Conservation (phyloP, 208 protist species). For the Leishmania braziliensis region DNA sequence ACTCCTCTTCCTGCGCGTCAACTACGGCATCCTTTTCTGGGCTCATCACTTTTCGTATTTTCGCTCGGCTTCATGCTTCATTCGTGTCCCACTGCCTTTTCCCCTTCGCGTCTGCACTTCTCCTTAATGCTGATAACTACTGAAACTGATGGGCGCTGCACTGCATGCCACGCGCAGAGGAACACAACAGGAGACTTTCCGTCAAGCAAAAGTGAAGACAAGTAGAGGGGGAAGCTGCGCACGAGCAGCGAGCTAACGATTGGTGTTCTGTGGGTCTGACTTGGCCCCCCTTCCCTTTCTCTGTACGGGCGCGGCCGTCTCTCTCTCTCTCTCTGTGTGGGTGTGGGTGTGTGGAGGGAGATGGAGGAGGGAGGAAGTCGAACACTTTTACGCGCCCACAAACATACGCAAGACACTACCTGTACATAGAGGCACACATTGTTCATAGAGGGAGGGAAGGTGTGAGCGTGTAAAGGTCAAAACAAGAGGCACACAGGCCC, state of each 20-base stretch:
- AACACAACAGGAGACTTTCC: neutral
- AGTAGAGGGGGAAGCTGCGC: neutral
- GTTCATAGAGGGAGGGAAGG: neutral
- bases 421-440: neutral
- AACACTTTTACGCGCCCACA: neutral
- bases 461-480: neutral
- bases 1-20: neutral
- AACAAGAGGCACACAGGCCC: neutral
- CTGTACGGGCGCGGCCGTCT: neutral
- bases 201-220: neutral
- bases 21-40: neutral
- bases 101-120: neutral
- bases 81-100: neutral
- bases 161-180: neutral
- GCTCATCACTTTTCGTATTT: neutral
- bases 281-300: neutral
- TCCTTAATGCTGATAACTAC: neutral
- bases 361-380: neutral
- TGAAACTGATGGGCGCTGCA: neutral
- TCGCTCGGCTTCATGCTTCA: neutral
- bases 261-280: neutral
- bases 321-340: neutral
- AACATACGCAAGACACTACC: neutral
- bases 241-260: neutral
- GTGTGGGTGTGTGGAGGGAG: neutral